These are phyloP conservation scores for Fusarium xyrophilum DNA, from an alignment of 2,329 filamentous ascomycete species.

Conservation along the genomic window DNA sequence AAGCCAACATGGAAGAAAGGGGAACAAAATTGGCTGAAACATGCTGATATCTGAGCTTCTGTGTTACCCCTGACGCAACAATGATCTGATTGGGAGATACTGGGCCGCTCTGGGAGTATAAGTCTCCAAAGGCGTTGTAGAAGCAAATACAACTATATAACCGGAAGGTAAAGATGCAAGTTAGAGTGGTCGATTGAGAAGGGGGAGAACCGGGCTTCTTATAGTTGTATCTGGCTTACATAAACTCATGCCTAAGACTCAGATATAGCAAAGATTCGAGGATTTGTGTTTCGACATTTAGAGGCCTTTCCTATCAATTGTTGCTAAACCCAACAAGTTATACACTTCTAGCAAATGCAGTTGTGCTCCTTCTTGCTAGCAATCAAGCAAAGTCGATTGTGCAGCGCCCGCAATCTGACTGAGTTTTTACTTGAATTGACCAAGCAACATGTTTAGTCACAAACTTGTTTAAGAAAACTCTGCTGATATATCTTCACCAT, in stretches of 20 bases:
- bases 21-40: neutral
- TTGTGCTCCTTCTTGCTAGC: neutral
- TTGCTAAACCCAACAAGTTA: accelerated
- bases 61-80: neutral
- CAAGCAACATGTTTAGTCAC: neutral
- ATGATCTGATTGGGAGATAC: neutral
- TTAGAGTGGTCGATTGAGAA: neutral
- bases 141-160: accelerated
- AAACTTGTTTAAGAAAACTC: accelerated
- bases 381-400: neutral
- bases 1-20: neutral
- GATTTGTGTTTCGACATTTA: accelerated
- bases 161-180: neutral
- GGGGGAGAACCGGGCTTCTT: neutral
- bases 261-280: neutral
- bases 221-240: neutral
- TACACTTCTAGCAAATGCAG: neutral
- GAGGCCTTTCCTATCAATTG: neutral
- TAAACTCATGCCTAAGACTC: neutral
- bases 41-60: neutral
- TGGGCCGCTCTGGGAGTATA: too few relatives aligned
- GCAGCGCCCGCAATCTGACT: neutral
- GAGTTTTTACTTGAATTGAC: accelerated
- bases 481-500: too few relatives aligned
- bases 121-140: accelerated